These are phyloP conservation scores for Aquilaria malaccensis DNA, from an alignment of 345 rosid species.

Conservation along the genomic window DNA sequence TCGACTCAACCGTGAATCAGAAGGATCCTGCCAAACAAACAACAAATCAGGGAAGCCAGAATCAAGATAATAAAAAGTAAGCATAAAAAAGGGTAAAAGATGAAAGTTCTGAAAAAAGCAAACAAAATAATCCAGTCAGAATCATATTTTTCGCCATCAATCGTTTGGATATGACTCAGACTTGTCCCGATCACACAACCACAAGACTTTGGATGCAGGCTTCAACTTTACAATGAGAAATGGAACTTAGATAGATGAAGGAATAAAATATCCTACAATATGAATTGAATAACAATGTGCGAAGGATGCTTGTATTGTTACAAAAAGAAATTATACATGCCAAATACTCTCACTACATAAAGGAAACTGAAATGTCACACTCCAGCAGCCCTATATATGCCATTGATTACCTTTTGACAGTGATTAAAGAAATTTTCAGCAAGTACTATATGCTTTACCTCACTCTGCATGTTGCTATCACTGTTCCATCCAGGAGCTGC, in stretches of 20 bases:
- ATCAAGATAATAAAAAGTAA: too few species aligned
- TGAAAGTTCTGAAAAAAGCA: slow-evolving; percentile 1
- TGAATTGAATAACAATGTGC: too few species aligned
- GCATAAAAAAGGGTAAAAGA: neutral
- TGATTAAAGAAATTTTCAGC: neutral
- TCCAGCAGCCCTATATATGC: slow-evolving; percentile 1
- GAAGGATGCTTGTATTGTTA: too few species aligned
- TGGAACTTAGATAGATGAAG: too few species aligned
- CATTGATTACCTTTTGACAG: neutral
- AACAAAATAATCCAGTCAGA: neutral
- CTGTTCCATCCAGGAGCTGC: slow-evolving; percentile 30
- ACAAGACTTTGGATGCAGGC: neutral
- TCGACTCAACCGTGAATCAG: slow-evolving; percentile 20
- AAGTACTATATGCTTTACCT: slow-evolving; percentile 32
- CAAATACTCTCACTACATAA: too few species aligned
- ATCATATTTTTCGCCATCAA: neutral
- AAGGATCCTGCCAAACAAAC: slow-evolving; percentile 36
- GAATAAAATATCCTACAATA: too few species aligned
- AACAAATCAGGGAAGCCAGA: neutral
- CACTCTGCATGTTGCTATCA: slow-evolving; percentile 31
- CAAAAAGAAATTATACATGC: too few species aligned
- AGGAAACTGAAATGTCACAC: neutral
- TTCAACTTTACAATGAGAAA: too few species aligned
- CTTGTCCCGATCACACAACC: neutral
- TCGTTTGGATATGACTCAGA: neutral